Evolutionary conservation across 352 stramenopile species (phyloP).

Genomic region (Phytophthora syringae): DNA sequence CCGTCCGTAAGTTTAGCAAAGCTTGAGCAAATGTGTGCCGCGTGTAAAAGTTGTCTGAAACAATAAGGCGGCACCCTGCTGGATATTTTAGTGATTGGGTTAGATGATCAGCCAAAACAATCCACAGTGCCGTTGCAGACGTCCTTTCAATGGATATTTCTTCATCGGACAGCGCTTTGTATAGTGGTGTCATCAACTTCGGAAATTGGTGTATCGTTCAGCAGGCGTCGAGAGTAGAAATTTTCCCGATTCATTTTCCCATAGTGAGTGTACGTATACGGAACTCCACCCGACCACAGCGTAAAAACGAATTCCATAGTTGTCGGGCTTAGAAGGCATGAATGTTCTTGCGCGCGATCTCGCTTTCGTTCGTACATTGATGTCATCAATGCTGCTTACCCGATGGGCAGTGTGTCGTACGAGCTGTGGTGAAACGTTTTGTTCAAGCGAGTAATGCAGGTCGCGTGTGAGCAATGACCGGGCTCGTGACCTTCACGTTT

Average conservation of each 20-base stretch:
- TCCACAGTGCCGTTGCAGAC: conserved; percentile 6
- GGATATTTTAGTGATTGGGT: neutral
- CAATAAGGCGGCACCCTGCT: neutral
- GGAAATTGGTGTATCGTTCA: conserved; percentile 12
- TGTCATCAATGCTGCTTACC: conserved; percentile 18
- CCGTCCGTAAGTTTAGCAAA: conserved; percentile 14
- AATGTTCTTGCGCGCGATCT: neutral
- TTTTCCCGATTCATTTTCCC: conserved; percentile 8
- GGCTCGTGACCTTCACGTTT: too few species aligned
- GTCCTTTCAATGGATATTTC: neutral
- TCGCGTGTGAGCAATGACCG: too few species aligned
- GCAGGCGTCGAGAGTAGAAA: neutral
- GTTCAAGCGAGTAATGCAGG: too few species aligned
- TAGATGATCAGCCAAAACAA: conserved; percentile 7
- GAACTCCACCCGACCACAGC: conserved; percentile 8
- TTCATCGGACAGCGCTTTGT: neutral
- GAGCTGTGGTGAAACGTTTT: too few species aligned
- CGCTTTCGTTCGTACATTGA: conserved; percentile 7
- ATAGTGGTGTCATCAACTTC: conserved; percentile 1
- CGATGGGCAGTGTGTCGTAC: neutral
- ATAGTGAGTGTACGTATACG: conserved; percentile 9
- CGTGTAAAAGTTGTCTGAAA: conserved; percentile 30
- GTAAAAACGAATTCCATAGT: conserved; percentile 16
- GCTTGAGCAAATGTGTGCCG: conserved; percentile 15
- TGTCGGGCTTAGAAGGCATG: conserved; percentile 9